Evolutionary conservation across 1,284 basidiomycete species (phyloP).

Genomic region (Papiliotrema terrestris): DNA sequence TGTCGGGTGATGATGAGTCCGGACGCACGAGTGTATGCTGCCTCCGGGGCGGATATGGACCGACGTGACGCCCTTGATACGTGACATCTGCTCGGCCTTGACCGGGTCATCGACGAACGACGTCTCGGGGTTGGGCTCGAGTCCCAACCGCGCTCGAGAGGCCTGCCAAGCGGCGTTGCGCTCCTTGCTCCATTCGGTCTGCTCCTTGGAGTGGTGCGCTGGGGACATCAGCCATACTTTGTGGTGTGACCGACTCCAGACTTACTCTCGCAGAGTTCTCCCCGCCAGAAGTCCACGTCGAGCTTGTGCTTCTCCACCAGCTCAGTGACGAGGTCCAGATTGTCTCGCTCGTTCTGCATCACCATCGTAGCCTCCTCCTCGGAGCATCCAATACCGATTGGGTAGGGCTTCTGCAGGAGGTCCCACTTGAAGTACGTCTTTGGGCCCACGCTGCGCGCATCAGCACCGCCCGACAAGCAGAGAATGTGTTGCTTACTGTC

Average conservation of each 20-base stretch:
- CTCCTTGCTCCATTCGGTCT: slow-evolving; percentile 8
- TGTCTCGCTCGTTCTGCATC: slow-evolving; percentile 61
- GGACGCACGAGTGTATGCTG: slow-evolving; percentile 21
- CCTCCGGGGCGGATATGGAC: slow-evolving; percentile 21
- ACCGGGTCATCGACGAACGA: slow-evolving; percentile 19
- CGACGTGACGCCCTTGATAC: slow-evolving; percentile 16
- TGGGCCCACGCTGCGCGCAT: slow-evolving; percentile 38
- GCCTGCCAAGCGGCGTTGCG: slow-evolving; percentile 17
- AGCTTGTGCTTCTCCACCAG: slow-evolving; percentile 51
- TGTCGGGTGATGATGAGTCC: background rate
- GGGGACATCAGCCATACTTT: background rate
- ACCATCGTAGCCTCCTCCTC: slow-evolving; percentile 46
- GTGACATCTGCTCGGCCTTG: slow-evolving; percentile 21
- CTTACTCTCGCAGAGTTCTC: slow-evolving; percentile 23
- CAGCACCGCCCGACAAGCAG: background rate
- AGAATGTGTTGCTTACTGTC: slow-evolving; percentile 21
- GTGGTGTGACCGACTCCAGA: too few species aligned
- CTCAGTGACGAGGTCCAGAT: slow-evolving; percentile 63
- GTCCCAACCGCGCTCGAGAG: slow-evolving; percentile 14
- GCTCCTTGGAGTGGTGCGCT: slow-evolving; percentile 16
- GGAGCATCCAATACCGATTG: slow-evolving; percentile 32
- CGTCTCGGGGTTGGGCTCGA: slow-evolving; percentile 12
- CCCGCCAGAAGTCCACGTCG: slow-evolving; percentile 30
- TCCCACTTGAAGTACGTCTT: slow-evolving; percentile 25
- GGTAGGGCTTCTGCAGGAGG: slow-evolving; percentile 11